Percentiles rank a stretch among this genome's conserved stretches.
Conservation (phyloP, 345 rosid species). For the Brassica incana region DNA sequence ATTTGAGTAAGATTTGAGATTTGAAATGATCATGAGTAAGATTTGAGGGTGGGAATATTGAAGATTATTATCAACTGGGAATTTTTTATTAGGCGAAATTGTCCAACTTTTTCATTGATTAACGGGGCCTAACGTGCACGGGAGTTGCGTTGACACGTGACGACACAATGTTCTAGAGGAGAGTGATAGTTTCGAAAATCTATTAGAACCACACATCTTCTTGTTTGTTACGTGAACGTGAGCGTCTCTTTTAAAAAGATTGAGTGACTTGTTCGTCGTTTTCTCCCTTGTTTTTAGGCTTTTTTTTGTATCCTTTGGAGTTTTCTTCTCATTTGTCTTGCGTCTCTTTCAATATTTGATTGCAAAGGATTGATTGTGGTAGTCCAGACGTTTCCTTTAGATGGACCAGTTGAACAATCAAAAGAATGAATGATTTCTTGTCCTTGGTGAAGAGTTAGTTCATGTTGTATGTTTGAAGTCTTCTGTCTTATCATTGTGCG, state of each 20-base stretch:
- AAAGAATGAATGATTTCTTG: background rate
- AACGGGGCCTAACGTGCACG: constrained; percentile 36
- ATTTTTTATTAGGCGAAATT: constrained; percentile 2
- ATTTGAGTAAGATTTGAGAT: background rate
- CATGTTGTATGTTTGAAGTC: constrained; percentile 4
- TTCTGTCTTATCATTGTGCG: constrained; percentile 3
- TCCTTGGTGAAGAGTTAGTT: background rate
- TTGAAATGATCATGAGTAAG: background rate
- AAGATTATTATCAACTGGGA: background rate
- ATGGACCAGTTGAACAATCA: constrained; percentile 11
- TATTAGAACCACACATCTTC: constrained; percentile 6
- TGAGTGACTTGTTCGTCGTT: constrained; percentile 20
- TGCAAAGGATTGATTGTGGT: background rate
- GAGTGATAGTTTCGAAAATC: constrained; percentile 26
- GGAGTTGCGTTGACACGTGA: constrained; percentile 17
- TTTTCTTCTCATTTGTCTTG: background rate
- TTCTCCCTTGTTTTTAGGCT: constrained; percentile 14
- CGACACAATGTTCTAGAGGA: constrained; percentile 27
- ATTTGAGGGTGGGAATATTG: constrained; percentile 1
- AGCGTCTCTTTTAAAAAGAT: constrained; percentile 10
- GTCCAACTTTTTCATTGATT: constrained; percentile 3
- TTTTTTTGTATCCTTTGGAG: background rate
- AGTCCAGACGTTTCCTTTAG: constrained; percentile 19
- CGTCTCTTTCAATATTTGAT: constrained; percentile 28
- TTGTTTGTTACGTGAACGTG: constrained; percentile 25